A percentile compares a stretch with the other conserved stretches of the same genome.
Conservation (phyloP, 257 asterid species). For the Voacanga thouarsii region DNA sequence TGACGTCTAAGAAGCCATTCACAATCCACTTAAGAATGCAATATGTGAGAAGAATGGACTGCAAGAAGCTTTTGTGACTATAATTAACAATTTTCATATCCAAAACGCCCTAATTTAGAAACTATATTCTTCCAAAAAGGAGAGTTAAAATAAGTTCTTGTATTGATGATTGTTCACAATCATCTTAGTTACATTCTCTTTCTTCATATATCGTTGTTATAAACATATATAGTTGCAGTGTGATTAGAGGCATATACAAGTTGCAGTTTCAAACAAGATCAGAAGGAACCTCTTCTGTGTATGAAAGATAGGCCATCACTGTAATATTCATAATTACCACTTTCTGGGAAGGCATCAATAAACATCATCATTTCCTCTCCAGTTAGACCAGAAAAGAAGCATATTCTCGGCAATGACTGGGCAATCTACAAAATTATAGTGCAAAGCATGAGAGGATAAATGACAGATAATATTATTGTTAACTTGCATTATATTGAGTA, state of each 20-base stretch:
- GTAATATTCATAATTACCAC: constrained; percentile 43
- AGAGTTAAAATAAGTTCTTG: too few species aligned
- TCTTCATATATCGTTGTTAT: neutral
- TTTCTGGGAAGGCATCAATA: constrained; percentile 79
- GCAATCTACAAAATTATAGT: constrained; percentile 53
- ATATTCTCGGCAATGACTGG: constrained; percentile 70
- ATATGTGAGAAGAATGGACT: too few species aligned
- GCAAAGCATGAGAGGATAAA: neutral
- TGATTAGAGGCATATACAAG: neutral
- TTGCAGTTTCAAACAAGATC: neutral
- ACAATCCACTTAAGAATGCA: neutral
- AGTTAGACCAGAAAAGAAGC: constrained; percentile 87
- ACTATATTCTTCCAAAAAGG: neutral
- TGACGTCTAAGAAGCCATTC: neutral
- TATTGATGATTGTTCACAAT: too few species aligned
- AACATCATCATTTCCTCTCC: constrained; percentile 99
- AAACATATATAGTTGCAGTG: neutral
- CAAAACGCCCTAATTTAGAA: neutral
- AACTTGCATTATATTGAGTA: neutral
- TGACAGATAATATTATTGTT: neutral
- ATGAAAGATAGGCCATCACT: neutral
- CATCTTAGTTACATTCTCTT: neutral
- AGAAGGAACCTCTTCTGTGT: neutral
- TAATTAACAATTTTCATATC: neutral
- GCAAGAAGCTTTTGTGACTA: neutral